Conservation (phyloP, 2,329 filamentous ascomycete species). For the Fusarium hostae region DNA sequence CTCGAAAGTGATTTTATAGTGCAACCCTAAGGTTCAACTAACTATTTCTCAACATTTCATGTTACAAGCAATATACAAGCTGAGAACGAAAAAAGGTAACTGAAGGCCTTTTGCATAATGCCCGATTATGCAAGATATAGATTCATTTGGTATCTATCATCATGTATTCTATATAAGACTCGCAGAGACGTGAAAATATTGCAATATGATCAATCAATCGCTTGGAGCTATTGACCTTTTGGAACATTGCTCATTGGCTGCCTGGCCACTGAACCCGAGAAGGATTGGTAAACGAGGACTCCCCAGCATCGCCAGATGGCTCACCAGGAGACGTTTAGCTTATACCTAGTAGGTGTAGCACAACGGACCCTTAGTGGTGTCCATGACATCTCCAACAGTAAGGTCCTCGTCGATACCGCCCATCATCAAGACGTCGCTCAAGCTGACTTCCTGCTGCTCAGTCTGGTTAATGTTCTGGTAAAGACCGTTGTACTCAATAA, state of each 20-base stretch:
- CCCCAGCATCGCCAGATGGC: background rate
- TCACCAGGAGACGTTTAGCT: fast-evolving
- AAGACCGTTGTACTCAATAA: background rate
- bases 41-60: fast-evolving
- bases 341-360: slow-evolving; percentile 3
- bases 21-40: fast-evolving
- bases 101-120: fast-evolving
- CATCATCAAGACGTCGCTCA: background rate
- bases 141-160: background rate
- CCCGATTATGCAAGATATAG: background rate
- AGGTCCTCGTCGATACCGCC: background rate
- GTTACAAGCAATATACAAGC: fast-evolving
- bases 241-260: background rate
- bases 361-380: background rate
- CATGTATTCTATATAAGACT: background rate
- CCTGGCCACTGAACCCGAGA: background rate
- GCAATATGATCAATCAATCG: fast-evolving
- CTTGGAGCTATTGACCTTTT: fast-evolving
- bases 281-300: fast-evolving
- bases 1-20: background rate
- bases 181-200: background rate
- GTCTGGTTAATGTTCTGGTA: background rate
- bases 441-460: background rate
- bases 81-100: fast-evolving
- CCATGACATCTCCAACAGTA: slow-evolving; percentile 11